Conservation (phyloP, 1,284 basidiomycete species). For the Earliella scabrosa region DNA sequence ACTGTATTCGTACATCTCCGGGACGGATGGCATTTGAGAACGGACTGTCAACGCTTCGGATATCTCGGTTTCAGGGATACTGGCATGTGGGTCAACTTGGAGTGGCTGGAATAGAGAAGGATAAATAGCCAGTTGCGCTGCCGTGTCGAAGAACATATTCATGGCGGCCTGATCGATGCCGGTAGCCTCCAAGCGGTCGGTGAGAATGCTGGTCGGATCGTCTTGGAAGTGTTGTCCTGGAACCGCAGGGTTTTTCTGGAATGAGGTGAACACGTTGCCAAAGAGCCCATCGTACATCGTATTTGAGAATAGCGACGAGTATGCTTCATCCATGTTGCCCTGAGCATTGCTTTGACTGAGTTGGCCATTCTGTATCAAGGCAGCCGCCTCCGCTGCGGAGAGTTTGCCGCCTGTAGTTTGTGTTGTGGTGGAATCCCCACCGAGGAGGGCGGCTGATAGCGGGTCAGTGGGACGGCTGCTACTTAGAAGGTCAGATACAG, state of each 20-base stretch:
- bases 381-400: neutral
- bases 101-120: neutral
- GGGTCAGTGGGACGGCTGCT: no score
- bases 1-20: constrained; percentile 31
- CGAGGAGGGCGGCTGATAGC: neutral
- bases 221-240: constrained; percentile 22
- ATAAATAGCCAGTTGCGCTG: constrained; percentile 12
- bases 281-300: constrained; percentile 35
- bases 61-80: constrained; percentile 9
- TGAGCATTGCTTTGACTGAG: no score
- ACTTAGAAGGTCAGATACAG: no score
- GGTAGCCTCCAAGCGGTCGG: constrained; percentile 14
- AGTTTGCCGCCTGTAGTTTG: no score
- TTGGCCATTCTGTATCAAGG: neutral
- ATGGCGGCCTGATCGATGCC: constrained; percentile 4
- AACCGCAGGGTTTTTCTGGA: constrained; percentile 19
- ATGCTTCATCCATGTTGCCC: constrained; percentile 13
- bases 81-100: neutral
- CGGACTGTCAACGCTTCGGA: neutral
- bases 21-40: constrained; percentile 9
- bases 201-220: constrained; percentile 16
- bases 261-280: constrained; percentile 23
- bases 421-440: neutral
- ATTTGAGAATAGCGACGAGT: constrained; percentile 30
- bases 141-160: constrained; percentile 1